Base-by-base conservation (phyloP, 176 grass and related monocot species). In the Microstegium vimineum region DNA sequence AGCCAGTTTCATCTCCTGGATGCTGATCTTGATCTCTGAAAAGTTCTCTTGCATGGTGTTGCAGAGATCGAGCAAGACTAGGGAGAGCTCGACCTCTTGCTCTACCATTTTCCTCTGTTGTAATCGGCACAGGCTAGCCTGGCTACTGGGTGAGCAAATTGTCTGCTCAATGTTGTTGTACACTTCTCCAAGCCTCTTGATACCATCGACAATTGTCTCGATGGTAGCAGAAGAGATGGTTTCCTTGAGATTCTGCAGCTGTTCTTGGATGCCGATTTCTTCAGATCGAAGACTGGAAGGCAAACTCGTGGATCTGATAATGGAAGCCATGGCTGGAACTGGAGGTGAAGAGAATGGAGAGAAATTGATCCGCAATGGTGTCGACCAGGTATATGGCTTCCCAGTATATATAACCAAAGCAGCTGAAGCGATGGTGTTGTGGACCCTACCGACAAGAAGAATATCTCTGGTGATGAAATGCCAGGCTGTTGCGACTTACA, bases 71-170 rank as follows among this genome's bases (percentile, higher is more conserved):
- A 92, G 70, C 69, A 89, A 76, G 22, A 74, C 5, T 20, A 92
- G 76, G n/a, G 86, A 86, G 34, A 7, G 9, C 66, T 89, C 86
- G 2, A 89, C 70, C 76, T 92, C 86, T 59, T 81, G 59, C 59
- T 95, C 87, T 26, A 94, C 51, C n/a, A 35, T 38, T 49, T 77
- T 92, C 35, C 67, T 83, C n/a, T 90, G 85, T 27, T 81, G 59
- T 4, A 59, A 16, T 5, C 79, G 73, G 38, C 30, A 84, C 42
- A 95, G 79, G 71, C 41, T 73, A 26, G 37, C 81, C 49, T 88
- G 90, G 85, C 84, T 88, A 80, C 88, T 83, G 5, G 71, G 78
- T 54, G 86, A 81, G 79, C 66, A 73, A 36, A 89, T 31, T 4
- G 82, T 49, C 64, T 86, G 76, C 66, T 84, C 52, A 20, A 84